Evolutionary conservation across 257 asterid genomes (phyloP).

Genomic region (Ilex asprella): DNA sequence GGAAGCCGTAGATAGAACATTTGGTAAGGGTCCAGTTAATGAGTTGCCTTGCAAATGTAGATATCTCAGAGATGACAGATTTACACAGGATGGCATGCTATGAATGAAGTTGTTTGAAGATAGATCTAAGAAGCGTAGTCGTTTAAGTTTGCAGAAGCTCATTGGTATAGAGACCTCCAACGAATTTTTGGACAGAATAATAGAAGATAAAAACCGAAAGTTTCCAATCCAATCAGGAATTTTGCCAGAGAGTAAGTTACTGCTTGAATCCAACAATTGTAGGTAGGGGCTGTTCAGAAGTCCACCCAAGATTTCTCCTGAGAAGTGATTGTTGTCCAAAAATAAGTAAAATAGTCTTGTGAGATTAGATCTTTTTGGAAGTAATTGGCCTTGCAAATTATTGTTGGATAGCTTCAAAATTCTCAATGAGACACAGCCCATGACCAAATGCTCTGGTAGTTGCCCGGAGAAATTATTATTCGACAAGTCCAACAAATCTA

Average conservation of each 20-base stretch:
- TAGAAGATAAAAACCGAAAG: neutral
- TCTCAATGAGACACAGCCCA: too few species aligned
- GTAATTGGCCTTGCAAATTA: too few species aligned
- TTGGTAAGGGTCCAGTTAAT: conserved; percentile 13
- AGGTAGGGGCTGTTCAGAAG: conserved; percentile 8
- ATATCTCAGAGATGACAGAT: conserved; percentile 12
- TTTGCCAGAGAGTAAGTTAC: conserved; percentile 3
- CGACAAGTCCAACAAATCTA: neutral
- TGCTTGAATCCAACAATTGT: neutral
- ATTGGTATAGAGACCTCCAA: conserved; percentile 14
- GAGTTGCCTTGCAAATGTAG: conserved; percentile 20
- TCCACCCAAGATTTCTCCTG: conserved; percentile 12
- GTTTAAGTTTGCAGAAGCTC: conserved; percentile 12
- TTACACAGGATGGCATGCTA: conserved; percentile 18
- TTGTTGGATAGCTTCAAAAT: too few species aligned
- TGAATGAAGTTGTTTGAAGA: conserved; percentile 14
- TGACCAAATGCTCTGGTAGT: too few species aligned
- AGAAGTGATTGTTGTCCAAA: conserved; percentile 18
- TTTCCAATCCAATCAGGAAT: conserved; percentile 18
- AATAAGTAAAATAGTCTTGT: neutral
- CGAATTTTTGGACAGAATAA: conserved; percentile 12
- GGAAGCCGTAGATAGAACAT: conserved; percentile 1
- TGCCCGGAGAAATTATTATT: too few species aligned
- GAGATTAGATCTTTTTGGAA: conserved; percentile 15
- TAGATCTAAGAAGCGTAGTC: conserved; percentile 13